phyloP scores from a whole-genome alignment of 1,284 basidiomycete species.

The Ustilago loliicola region DNA sequence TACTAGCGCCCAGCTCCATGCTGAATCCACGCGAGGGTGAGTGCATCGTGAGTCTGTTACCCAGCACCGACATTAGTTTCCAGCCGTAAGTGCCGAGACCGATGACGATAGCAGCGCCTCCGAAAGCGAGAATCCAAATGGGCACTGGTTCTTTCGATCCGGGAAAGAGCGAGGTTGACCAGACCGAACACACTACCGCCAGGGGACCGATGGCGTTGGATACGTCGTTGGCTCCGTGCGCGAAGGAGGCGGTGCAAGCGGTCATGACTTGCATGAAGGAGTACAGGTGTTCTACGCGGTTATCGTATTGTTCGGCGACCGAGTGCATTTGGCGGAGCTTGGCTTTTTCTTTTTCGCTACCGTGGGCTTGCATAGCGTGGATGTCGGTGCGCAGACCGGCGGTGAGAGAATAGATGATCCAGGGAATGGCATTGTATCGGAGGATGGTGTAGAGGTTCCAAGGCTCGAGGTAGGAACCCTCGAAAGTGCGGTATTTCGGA shows the following conservation, averaged over 20 bases:
- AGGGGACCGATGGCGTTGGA: slow-evolving; percentile 52
- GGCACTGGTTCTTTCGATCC: slow-evolving; percentile 26
- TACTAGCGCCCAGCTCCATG: slow-evolving; percentile 50
- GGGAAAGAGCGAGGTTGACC: slow-evolving; percentile 37
- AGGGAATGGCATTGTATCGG: slow-evolving; percentile 44
- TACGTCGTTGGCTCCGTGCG: slow-evolving; percentile 58
- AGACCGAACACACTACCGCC: slow-evolving; percentile 47
- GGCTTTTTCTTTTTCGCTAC: slow-evolving; percentile 31
- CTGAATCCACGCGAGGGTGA: slow-evolving; percentile 55
- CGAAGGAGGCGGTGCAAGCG: slow-evolving; percentile 51
- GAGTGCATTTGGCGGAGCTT: slow-evolving; percentile 45
- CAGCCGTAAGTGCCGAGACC: slow-evolving; percentile 53
- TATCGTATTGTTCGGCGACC: slow-evolving; percentile 47
- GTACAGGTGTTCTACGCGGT: slow-evolving; percentile 53
- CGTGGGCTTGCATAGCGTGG: slow-evolving; percentile 45
- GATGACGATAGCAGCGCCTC: slow-evolving; percentile 42
- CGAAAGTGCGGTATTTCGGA: slow-evolving; percentile 42
- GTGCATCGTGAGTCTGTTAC: slow-evolving; percentile 54
- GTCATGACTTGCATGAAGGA: slow-evolving; percentile 56
- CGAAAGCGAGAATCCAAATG: slow-evolving; percentile 52
- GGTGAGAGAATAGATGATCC: slow-evolving; percentile 32
- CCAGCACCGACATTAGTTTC: slow-evolving; percentile 51
- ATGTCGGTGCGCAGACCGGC: slow-evolving; percentile 49
- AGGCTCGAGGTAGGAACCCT: slow-evolving; percentile 45
- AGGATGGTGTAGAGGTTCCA: slow-evolving; percentile 53